phyloP scores from a whole-genome alignment of 345 rosid genomes.

The Eucalyptus marginata region DNA sequence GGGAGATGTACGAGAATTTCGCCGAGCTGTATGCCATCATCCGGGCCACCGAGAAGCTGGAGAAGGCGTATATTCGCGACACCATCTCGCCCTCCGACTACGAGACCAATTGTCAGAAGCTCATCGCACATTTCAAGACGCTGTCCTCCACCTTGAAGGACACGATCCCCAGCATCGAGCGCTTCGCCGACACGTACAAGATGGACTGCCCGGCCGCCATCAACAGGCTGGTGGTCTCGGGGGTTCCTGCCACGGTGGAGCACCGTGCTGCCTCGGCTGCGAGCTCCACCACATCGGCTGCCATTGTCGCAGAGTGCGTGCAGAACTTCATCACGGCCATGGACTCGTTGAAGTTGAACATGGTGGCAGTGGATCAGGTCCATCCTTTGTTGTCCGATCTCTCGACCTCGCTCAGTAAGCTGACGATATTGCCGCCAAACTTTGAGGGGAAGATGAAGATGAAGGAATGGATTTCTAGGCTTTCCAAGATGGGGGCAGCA shows the following conservation, averaged over 20 bases:
- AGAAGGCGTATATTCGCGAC: slow-evolving; percentile 85
- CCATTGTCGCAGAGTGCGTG: slow-evolving; percentile 84
- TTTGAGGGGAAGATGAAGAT: slow-evolving; percentile 92
- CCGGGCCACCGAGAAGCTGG: slow-evolving; percentile 96
- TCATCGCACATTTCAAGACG: slow-evolving; percentile 94
- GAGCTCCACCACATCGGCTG: slow-evolving; percentile 61
- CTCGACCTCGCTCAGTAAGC: slow-evolving; percentile 63
- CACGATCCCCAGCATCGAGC: slow-evolving; percentile 68
- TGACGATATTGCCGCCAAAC: slow-evolving; percentile 66
- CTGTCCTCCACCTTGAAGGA: slow-evolving; percentile 69
- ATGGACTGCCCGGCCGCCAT: slow-evolving; percentile 95
- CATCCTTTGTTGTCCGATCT: slow-evolving; percentile 82
- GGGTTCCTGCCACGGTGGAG: slow-evolving; percentile 94
- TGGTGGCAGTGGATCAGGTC: slow-evolving; percentile 95
- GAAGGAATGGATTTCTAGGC: slow-evolving; percentile 86
- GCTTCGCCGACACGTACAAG: slow-evolving; percentile 85
- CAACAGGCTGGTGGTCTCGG: slow-evolving; percentile 72
- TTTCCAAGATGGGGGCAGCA: slow-evolving; percentile 92
- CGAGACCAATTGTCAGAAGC: slow-evolving; percentile 83
- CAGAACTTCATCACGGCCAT: slow-evolving; percentile 95
- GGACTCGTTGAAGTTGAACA: slow-evolving; percentile 90
- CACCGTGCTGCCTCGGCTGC: slow-evolving; percentile 65
- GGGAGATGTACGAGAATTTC: slow-evolving; percentile 96
- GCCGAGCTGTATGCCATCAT: slow-evolving; percentile 93
- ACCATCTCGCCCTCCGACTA: slow-evolving; percentile 63